phyloP scores from a whole-genome alignment of 352 stramenopile genomes.

The Pelagophyceae sp. region DNA sequence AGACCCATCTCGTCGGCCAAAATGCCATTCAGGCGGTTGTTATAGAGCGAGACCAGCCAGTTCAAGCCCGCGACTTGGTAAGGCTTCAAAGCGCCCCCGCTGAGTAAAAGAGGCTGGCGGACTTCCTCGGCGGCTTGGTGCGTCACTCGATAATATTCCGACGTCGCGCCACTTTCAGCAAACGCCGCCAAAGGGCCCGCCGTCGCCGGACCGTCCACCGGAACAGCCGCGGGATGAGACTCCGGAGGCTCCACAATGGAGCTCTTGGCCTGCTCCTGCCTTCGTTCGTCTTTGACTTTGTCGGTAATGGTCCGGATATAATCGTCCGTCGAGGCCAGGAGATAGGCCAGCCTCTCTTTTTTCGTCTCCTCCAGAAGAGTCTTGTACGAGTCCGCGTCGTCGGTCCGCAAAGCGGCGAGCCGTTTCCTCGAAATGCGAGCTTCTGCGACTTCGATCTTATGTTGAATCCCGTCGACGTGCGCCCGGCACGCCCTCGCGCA shows the following conservation, averaged over 20 bases:
- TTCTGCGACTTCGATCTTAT: neutral
- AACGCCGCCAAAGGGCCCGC: no score
- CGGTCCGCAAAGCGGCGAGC: slow-evolving; percentile 32
- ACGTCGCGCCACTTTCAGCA: slow-evolving; percentile 21
- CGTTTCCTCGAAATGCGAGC: neutral
- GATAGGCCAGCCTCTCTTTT: slow-evolving; percentile 91
- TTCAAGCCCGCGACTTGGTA: slow-evolving; percentile 97
- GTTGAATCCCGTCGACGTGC: neutral
- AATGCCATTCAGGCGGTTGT: slow-evolving; percentile 97
- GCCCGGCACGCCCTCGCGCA: slow-evolving; percentile 9
- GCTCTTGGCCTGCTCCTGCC: slow-evolving; percentile 47
- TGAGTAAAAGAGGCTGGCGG: slow-evolving; percentile 59
- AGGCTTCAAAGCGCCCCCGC: slow-evolving; percentile 65
- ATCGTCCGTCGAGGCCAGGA: slow-evolving; percentile 88
- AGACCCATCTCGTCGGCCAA: slow-evolving; percentile 79
- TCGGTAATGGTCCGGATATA: slow-evolving; percentile 89
- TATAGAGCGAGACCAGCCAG: slow-evolving; percentile 95
- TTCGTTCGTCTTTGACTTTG: slow-evolving; percentile 74
- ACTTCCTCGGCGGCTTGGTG: slow-evolving; percentile 63
- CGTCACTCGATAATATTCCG: slow-evolving; percentile 58
- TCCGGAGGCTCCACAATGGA: neutral
- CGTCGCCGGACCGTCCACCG: no score
- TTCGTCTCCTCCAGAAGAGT: slow-evolving; percentile 92
- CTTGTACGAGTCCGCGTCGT: slow-evolving; percentile 94
- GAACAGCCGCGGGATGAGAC: neutral